Base-by-base conservation (phyloP, 306 rosid genomes). In the Lablab purpureus region DNA sequence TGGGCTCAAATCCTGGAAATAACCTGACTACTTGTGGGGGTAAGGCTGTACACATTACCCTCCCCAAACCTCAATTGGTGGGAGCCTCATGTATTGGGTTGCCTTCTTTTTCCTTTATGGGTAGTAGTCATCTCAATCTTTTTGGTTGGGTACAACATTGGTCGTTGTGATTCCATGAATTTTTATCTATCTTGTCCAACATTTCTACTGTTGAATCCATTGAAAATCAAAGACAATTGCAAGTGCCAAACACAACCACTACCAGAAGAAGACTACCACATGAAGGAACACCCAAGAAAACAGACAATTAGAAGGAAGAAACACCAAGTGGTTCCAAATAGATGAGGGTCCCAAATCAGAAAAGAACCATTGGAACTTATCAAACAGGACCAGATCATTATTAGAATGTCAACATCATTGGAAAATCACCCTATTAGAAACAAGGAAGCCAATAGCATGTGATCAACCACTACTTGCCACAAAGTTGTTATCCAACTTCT, bases 51-150 rank as follows among this genome's bases (percentile, higher is more conserved):
- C 14, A 25, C 8, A 59, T 59, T 25, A 59, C 19, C 40, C 66
- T 59, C 37, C 40, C 66, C 11, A 27, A 27, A 13, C 65, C 65
- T 59, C 66, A 59, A 37, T 59, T 59, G 66, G 66, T 59, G 66
- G 40, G 66, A 59, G 19, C 66, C 66, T 27, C 0, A 10, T 59
- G 18, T 59, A 59, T 2, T 6, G 66, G 37, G 40, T 14, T 18
- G 11, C 18, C 66, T 17, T 27, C 6, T 59, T 11, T 25, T 56
- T 7, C 36, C n/a, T 10, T 25, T 27, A 27, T 58, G 37, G 37
- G 37, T 58, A 13, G 65, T 27, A 14, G 32, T 60, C 37, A 27
- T 15, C 67, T 59, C 36, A 59, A 59, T 23, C n/a, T 13, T 59
- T n/a, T 28, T 60, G 41, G 40, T 2, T 28, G 21, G 22, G 41